These are phyloP conservation scores for Wickerhamomyces sydowiorum DNA, from an alignment of 805 yeast species.

Conservation along the genomic window DNA sequence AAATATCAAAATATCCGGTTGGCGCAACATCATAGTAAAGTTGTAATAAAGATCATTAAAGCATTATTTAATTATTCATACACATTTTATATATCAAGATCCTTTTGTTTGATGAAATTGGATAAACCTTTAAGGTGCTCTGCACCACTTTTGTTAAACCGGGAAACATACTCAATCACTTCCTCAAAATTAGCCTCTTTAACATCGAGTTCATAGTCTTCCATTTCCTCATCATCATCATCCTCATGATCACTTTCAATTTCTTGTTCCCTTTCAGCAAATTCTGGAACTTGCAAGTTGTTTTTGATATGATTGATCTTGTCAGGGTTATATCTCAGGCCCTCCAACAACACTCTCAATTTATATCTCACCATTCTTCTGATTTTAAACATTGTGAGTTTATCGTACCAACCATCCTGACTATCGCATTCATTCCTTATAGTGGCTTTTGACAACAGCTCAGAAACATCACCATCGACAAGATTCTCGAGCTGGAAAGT, in stretches of 20 bases:
- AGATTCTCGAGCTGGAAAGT: slow-evolving; percentile 79
- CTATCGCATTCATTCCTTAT: slow-evolving; percentile 42
- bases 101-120: slow-evolving; percentile 14
- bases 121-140: slow-evolving; percentile 11
- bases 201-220: slow-evolving; percentile 25
- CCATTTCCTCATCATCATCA: slow-evolving; percentile 23
- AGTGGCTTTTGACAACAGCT: slow-evolving; percentile 33
- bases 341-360: slow-evolving; percentile 50
- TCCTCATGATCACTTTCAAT: slow-evolving; percentile 13
- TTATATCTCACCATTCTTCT: slow-evolving; percentile 71
- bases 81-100: slow-evolving; percentile 3
- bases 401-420: slow-evolving; percentile 77
- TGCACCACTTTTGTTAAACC: slow-evolving; percentile 20
- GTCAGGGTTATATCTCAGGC: slow-evolving; percentile 30
- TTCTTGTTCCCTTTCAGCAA: slow-evolving; percentile 9
- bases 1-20: not conserved
- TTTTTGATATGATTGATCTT: slow-evolving; percentile 37
- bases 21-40: not conserved
- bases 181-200: slow-evolving; percentile 19
- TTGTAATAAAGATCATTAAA: not conserved
- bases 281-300: slow-evolving; percentile 22
- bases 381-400: slow-evolving; percentile 53
- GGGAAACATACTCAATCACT: slow-evolving; percentile 14
- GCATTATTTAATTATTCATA: not conserved
- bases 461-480: slow-evolving; percentile 52